Evolutionary conservation across 2,329 filamentous ascomycete genomes (phyloP), one percentile per base, ranked within the genome.

Genomic region (Dothideomycetes sp.): DNA sequence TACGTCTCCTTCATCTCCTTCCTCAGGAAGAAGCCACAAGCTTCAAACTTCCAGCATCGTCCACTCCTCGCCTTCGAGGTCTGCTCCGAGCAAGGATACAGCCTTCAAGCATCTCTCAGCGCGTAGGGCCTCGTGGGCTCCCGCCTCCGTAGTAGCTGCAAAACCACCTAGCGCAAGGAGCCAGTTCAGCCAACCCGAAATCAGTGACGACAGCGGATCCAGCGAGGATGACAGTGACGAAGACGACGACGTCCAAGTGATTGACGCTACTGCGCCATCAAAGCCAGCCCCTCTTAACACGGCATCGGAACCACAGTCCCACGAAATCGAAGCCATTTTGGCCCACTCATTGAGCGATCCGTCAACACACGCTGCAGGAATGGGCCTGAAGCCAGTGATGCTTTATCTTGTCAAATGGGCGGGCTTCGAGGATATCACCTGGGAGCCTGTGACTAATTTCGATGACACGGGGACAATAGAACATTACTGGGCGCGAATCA

Each of bases 321-420:
- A 43, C 33, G 39, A 50, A 14, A 49, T 58, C 19, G 55, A 57
- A 33, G 45, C 41, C 14, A 56, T 58, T 29, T 41, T 55, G 2
- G 47, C 41, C 8, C 55, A 58, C 40, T 46, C 47, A 14, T 36
- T 52, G 34, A 53, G 50, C 3, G 55, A 58, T 36, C 53, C 55
- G 4, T 41, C 40, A 10, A 54, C 50, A 5, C 55, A 58, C 37
- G 44, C 49, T 12, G 17, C 41, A 2, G 44, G 47, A 4, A 38
- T 49, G 8, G 53, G 53, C 3, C 49, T 46, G 17, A 41, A 49
- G 34, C 45, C 49, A 11, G 48, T 52, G 3, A 53, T 54, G 52
- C 43, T 58, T 2, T 58, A 57, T 38, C 47, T 52, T 17, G 54
- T 55, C 19, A 57, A 57, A 37, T 58, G 56, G 56, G 50, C 51